These are phyloP conservation scores for Agaricus blazei DNA, from an alignment of 768 basidiomycete species.

Conservation along the genomic window DNA sequence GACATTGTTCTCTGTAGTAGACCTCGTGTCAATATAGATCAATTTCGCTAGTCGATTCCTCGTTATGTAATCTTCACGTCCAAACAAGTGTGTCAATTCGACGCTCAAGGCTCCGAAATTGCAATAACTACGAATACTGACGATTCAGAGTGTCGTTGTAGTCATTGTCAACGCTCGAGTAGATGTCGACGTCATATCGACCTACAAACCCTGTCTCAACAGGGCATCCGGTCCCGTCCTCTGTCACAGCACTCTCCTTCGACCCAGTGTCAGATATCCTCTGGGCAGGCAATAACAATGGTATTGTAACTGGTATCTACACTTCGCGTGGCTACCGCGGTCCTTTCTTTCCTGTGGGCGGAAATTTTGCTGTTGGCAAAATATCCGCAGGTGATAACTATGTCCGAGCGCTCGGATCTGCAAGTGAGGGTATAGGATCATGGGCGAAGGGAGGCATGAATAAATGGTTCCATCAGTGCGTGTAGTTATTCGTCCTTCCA, in stretches of 20 bases:
- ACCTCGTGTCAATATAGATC: background rate
- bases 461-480: constrained; percentile 76
- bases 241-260: constrained; percentile 76
- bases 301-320: constrained; percentile 66
- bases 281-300: constrained; percentile 77
- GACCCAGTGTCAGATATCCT: constrained; percentile 89
- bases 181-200: constrained; percentile 22
- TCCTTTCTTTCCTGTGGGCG: constrained; percentile 71
- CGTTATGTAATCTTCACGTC: background rate
- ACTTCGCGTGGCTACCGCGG: constrained; percentile 58
- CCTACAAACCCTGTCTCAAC: constrained; percentile 6
- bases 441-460: constrained; percentile 85
- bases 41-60: background rate
- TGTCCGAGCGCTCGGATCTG: constrained; percentile 57
- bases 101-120: background rate
- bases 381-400: constrained; percentile 75
- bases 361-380: constrained; percentile 64
- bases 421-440: constrained; percentile 65
- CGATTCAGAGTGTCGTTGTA: background rate
- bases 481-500: background rate
- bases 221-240: constrained; percentile 11
- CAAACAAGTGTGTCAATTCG: background rate
- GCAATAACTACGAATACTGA: too few relatives aligned
- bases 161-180: background rate
- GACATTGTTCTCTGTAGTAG: background rate